Conservation (phyloP, 805 yeast species). For the Yamadazyma tumulicola region DNA sequence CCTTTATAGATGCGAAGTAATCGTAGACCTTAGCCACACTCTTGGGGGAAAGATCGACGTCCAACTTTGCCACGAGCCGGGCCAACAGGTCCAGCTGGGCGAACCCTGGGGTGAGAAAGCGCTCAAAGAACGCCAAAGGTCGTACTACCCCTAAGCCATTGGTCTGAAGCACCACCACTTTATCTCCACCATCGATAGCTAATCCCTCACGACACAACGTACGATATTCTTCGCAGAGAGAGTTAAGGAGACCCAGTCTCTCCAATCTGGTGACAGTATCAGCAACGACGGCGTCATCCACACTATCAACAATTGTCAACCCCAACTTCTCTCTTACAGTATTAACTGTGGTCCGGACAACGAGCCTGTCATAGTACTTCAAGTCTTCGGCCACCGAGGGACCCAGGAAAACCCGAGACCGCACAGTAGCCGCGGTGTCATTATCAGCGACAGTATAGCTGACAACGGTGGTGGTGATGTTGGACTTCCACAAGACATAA, state of each 20-base stretch:
- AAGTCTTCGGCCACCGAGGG: background rate
- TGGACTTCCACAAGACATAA: conserved; percentile 59
- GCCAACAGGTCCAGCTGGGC: conserved; percentile 15
- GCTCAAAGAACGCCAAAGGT: conserved; percentile 31
- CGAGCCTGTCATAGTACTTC: conserved; percentile 39
- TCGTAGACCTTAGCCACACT: conserved; percentile 21
- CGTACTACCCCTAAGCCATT: conserved; percentile 33
- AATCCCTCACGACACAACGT: conserved; percentile 60
- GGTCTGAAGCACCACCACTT: conserved; percentile 24
- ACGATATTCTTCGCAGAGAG: conserved; percentile 68
- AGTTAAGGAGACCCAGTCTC: conserved; percentile 67
- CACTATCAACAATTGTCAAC: conserved; percentile 3
- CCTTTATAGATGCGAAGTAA: background rate
- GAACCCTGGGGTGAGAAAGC: conserved; percentile 14
- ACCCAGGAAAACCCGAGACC: background rate
- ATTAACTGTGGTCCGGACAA: conserved; percentile 50
- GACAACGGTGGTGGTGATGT: conserved; percentile 48
- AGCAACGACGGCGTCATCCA: conserved; percentile 15
- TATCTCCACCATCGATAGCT: conserved; percentile 31
- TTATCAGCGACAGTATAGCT: conserved; percentile 13
- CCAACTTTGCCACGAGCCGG: conserved; percentile 19
- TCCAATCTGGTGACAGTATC: conserved; percentile 23
- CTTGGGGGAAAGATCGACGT: conserved; percentile 25
- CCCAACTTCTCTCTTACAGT: conserved; percentile 43
- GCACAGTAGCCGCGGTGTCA: background rate